Evolutionary conservation across 495 filamentous ascomycete species (phyloP).

Genomic region (Pseudomonodictys pantanalensis): DNA sequence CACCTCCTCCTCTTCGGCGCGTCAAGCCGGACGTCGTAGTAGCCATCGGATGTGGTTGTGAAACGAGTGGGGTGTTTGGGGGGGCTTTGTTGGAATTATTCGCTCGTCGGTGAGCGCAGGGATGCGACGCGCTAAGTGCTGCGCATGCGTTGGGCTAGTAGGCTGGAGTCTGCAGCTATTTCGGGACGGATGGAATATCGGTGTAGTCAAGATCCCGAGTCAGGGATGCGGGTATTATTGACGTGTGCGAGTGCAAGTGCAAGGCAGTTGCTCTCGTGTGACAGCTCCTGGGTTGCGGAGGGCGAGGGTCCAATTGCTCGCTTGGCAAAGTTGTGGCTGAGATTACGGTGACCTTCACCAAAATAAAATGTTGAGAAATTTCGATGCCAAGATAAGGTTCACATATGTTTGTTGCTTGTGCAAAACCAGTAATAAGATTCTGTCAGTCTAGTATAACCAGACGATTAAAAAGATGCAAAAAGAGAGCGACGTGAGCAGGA

Average conservation of each 20-base stretch:
- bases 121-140: constrained; percentile 12
- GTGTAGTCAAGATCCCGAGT: too few species aligned
- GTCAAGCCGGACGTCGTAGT: constrained; percentile 58
- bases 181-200: too few species aligned
- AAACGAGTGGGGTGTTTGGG: constrained; percentile 18
- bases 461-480: too few species aligned
- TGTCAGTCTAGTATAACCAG: too few species aligned
- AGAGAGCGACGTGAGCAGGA: too few species aligned
- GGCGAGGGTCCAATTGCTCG: background rate
- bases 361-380: too few species aligned
- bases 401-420: too few species aligned
- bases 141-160: constrained; percentile 22
- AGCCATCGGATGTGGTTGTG: constrained; percentile 22
- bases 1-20: constrained; percentile 67
- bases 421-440: too few species aligned
- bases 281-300: constrained; percentile 5
- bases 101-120: constrained; percentile 16
- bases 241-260: background rate
- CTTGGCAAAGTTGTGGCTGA: constrained; percentile 16
- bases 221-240: constrained; percentile 5
- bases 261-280: constrained; percentile 3
- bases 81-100: constrained; percentile 21
- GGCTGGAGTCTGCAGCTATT: constrained; percentile 5
- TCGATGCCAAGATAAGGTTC: too few species aligned
- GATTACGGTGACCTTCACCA: too few species aligned